phyloP scores from a whole-genome alignment of 495 filamentous ascomycete genomes.

The Penicillium taxi region DNA sequence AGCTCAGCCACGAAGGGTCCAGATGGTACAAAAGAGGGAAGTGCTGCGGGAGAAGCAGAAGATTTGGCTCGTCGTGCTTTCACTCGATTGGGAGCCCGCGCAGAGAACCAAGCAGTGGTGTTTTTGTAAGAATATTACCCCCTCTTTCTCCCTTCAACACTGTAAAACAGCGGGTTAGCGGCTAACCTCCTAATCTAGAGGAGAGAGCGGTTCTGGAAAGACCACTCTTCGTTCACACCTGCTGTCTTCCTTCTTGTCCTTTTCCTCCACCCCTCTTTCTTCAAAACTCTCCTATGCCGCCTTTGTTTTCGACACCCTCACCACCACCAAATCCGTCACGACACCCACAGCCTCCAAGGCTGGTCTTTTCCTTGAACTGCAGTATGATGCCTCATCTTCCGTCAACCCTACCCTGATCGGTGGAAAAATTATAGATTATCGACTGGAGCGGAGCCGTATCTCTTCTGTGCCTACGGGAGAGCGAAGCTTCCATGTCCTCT shows the following conservation, averaged over 20 bases:
- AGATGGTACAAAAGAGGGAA: constrained; percentile 82
- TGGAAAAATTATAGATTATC: constrained; percentile 88
- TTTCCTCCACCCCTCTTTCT: constrained; percentile 84
- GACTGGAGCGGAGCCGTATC: constrained; percentile 83
- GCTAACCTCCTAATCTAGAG: constrained; percentile 41
- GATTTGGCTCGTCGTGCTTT: constrained; percentile 80
- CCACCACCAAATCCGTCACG: constrained; percentile 94
- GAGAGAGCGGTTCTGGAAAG: constrained; percentile 93
- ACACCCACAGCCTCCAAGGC: constrained; percentile 93
- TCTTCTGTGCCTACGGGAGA: constrained; percentile 89
- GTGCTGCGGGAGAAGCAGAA: constrained; percentile 79
- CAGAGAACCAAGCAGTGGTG: constrained; percentile 84
- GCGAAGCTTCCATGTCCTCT: constrained; percentile 90
- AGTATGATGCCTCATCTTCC: constrained; percentile 84
- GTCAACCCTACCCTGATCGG: constrained; percentile 78
- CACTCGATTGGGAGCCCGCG: constrained; percentile 76
- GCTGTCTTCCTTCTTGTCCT: constrained; percentile 72
- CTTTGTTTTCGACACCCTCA: constrained; percentile 91
- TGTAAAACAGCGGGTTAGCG: no score
- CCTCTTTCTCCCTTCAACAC: no score
- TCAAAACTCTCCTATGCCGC: constrained; percentile 86
- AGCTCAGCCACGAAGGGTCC: constrained; percentile 75
- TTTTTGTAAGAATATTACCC: constrained; percentile 64
- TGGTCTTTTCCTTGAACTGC: constrained; percentile 88
- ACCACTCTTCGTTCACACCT: constrained; percentile 87